Base-by-base conservation (phyloP, 352 stramenopile genomes). In the Pythium coloratum region DNA sequence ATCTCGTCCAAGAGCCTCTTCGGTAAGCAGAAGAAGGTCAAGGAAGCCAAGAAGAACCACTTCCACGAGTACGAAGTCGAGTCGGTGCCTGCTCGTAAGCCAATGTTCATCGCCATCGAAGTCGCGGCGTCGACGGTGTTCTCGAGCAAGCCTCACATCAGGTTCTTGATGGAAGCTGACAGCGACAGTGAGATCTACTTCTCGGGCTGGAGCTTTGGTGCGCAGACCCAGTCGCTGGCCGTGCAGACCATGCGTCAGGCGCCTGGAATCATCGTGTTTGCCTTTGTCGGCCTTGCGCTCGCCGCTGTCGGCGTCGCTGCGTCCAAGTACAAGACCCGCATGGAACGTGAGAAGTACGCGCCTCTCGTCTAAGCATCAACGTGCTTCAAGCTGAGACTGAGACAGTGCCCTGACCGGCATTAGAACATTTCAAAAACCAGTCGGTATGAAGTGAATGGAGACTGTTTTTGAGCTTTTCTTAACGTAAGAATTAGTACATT, bases 41-140 rank as follows among this genome's bases (percentile, higher is more conserved):
- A 62, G 53, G 13, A 55, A 10, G 34, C 55, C 26, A 62, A 62
- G n/a, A 28, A 62, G 28, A 62, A 69, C 55, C 12, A 69, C 18
- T 69, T 51, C 30, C 49, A 61, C 7, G 40, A 54, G 50, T 61
- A 61, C 61, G 28, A 59, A 24, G 20, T 67, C 6, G 10, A 55
- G 40, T 10, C 30, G 18, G n/a, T 54, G n/a, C 61, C 61, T 20
- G 6, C 38, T 1, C 33, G 33, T 24, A 18, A 32, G 24, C 34
- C 38, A 12, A 4, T 36, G 61, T 55, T 55, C 51, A 30, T 61
- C 26, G 51, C 24, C 24, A 8, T 67, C 4, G 28, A 61, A 30
- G 32, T 36, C 12, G 24, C 14, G 1, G 9, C 28, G 3, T 26
- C n/a, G 47, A 57, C 42, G 1, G 1, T 59, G 4, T 54, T 53